Evolutionary conservation across 2,329 filamentous ascomycete genomes (phyloP), one percentile per base, ranked within the genome.

Genomic region (Nigrospora oryzae): DNA sequence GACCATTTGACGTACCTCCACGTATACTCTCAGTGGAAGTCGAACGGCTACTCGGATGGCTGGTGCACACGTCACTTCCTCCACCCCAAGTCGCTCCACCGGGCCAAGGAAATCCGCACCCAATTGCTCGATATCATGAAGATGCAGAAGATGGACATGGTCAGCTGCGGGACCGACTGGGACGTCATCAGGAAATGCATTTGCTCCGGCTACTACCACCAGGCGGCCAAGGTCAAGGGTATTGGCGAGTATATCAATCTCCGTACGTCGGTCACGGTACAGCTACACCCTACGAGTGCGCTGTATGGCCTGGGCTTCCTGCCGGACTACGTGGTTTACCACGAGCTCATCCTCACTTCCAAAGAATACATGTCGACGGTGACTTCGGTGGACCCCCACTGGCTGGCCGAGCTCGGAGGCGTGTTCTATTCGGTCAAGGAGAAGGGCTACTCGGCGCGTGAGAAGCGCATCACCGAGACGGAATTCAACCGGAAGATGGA

Each of bases 291-390:
- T 1, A 98, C 93, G 0, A 90, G 84, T 51, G 89, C 93, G 2
- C 76, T 98, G 1, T 97, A 96, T 61, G 93, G 93, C 19, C 75
- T 89, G 1, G 93, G 93, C 4, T 94, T 95, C 64, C 79, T 95
- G 19, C 93, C 94, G 1, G 93, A 98, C 61, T 97, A 97, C 59
- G 89, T 98, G 43, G 83, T 98, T 36, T 98, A 98, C 66, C 93
- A 98, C 71, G 93, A 98, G 65, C 79, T 98, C 47, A 95, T 98
- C 56, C 79, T 98, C 49, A 98, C 93, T 0, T 88, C 84, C 46
- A 96, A 95, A 62, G 93, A 97, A 62, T 98, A 97, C 70, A 96
- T 98, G 82, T 94, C 88, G 3, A 95, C 89, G 5, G 93, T 98
- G 11, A 98, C 93, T 5, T 81, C 89, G 1, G 93, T 98, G 2